Percentiles rank a stretch among this genome's conserved stretches.
Evolutionary conservation across 2,329 filamentous ascomycete species (phyloP).

Genomic region (Talaromyces rugulosus): DNA sequence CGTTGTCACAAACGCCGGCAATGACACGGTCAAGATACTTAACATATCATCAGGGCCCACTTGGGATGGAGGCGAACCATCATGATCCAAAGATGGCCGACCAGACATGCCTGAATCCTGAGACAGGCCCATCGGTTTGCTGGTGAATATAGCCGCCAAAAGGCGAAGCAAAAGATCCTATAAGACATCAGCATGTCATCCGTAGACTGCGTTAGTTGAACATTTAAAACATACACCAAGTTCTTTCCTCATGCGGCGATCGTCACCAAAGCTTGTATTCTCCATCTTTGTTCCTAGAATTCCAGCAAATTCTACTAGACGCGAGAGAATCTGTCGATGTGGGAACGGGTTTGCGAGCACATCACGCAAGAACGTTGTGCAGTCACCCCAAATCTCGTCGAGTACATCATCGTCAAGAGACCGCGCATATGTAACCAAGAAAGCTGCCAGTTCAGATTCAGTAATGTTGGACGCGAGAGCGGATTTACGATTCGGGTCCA

Average conservation of each 20-base stretch:
- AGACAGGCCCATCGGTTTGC: slow-evolving; percentile 69
- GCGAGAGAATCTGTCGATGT: slow-evolving; percentile 83
- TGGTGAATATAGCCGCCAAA: slow-evolving; percentile 90
- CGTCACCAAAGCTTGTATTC: slow-evolving; percentile 95
- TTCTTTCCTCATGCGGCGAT: slow-evolving; percentile 85
- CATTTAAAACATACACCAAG: slow-evolving; percentile 63
- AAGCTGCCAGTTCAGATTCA: slow-evolving; percentile 79
- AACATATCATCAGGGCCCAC: slow-evolving; percentile 70
- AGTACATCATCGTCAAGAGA: slow-evolving; percentile 95
- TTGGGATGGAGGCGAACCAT: slow-evolving; percentile 30
- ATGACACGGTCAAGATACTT: slow-evolving; percentile 70
- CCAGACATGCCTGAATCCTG: slow-evolving; percentile 49
- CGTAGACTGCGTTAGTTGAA: slow-evolving; percentile 50
- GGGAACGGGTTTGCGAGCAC: slow-evolving; percentile 90
- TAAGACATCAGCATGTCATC: slow-evolving; percentile 24
- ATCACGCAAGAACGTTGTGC: slow-evolving; percentile 83
- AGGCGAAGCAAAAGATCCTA: slow-evolving; percentile 86
- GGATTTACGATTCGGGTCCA: slow-evolving; percentile 77
- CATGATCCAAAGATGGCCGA: slow-evolving; percentile 39
- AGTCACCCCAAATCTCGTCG: slow-evolving; percentile 97
- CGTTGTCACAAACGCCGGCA: slow-evolving; percentile 76
- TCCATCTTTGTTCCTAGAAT: slow-evolving; percentile 93
- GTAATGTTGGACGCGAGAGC: slow-evolving; percentile 80
- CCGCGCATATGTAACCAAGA: slow-evolving; percentile 82
- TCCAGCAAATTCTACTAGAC: slow-evolving; percentile 80